These are phyloP conservation scores for Annulohypoxylon nitens DNA, from an alignment of 495 filamentous ascomycete species.

Conservation along the genomic window DNA sequence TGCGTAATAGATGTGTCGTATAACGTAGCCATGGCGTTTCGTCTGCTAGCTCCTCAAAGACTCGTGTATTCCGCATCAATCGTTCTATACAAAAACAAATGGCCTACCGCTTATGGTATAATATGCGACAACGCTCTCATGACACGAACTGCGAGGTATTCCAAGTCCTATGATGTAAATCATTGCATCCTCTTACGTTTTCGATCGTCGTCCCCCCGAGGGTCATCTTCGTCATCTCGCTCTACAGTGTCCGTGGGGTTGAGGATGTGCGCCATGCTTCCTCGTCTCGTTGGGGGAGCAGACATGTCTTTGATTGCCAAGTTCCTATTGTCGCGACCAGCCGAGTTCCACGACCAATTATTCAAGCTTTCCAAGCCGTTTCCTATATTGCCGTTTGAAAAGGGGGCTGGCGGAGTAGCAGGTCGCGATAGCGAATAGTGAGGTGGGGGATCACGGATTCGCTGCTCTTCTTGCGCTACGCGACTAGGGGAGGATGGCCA, in stretches of 20 bases:
- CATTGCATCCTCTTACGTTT: conserved; percentile 80
- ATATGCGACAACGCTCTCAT: conserved; percentile 43
- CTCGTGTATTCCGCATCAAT: conserved; percentile 46
- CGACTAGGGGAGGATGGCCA: conserved; percentile 91
- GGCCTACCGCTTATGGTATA: conserved; percentile 44
- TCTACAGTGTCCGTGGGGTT: conserved; percentile 73
- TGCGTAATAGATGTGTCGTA: conserved; percentile 41
- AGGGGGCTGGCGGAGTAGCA: conserved; percentile 73
- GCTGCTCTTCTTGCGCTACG: conserved; percentile 75
- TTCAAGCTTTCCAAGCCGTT: conserved; percentile 62
- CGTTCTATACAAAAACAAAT: conserved; percentile 46
- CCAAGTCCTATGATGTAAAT: conserved; percentile 25
- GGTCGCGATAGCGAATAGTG: conserved; percentile 88
- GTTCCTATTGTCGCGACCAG: conserved; percentile 59
- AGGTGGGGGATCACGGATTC: conserved; percentile 83
- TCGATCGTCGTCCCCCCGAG: conserved; percentile 69
- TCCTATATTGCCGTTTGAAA: conserved; percentile 58
- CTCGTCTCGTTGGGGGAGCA: conserved; percentile 68
- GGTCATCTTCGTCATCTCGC: conserved; percentile 62
- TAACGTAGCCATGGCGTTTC: conserved; percentile 38
- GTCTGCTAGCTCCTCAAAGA: conserved; percentile 43
- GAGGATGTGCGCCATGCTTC: conserved; percentile 74
- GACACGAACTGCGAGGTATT: conserved; percentile 28
- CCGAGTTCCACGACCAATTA: conserved; percentile 67
- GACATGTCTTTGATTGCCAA: conserved; percentile 65